Evolutionary conservation across 192 early-diverging fungal genomes (phyloP).

Genomic region (Backusella westeae): DNA sequence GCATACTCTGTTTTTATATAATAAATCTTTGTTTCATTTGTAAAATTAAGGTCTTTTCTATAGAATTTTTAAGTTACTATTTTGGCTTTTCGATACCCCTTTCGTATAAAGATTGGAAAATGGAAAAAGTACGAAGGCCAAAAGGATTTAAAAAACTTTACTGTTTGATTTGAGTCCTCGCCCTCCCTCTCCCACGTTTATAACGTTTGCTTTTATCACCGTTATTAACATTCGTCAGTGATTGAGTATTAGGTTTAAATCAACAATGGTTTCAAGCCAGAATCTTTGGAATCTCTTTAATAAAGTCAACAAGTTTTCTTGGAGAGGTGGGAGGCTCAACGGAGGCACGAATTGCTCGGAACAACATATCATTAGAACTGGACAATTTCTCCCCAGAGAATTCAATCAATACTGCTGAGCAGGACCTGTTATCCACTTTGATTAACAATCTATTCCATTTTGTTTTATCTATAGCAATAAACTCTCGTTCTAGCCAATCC

Average conservation of each 20-base stretch:
- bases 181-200: not conserved
- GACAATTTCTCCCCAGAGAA: not conserved
- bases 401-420: not conserved
- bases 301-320: not conserved
- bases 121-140: slow-evolving; percentile 1
- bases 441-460: not conserved
- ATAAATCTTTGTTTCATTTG: not conserved
- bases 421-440: not conserved
- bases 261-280: slow-evolving; percentile 11
- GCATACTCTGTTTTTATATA: not conserved
- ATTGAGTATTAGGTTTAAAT: slow-evolving; percentile 8
- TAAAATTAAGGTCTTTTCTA: too few relatives aligned
- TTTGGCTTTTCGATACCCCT: too few relatives aligned
- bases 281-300: slow-evolving; percentile 9
- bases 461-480: not conserved
- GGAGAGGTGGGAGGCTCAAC: not conserved
- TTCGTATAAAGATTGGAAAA: not conserved
- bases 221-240: slow-evolving; percentile 3
- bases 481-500: not conserved
- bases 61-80: too few relatives aligned
- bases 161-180: slow-evolving; percentile 1
- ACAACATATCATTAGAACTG: not conserved
- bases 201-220: slow-evolving; percentile 2
- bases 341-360: not conserved
- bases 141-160: slow-evolving; percentile 9